Conservation (phyloP, 2,329 filamentous ascomycete genomes). For the Cladosporium cucumerinum region DNA sequence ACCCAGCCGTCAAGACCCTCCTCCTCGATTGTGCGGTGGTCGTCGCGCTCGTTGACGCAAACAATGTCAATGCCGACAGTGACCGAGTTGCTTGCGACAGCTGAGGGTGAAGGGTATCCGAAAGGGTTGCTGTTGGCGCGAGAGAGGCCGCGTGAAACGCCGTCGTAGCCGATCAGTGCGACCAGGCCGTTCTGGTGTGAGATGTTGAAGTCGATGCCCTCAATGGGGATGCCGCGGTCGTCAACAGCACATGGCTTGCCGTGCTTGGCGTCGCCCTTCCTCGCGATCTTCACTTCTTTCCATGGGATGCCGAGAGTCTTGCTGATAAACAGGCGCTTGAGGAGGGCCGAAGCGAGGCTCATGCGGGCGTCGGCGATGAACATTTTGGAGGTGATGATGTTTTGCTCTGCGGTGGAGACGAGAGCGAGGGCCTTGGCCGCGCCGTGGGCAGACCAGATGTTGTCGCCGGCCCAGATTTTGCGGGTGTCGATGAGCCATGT, state of each 20-base stretch:
- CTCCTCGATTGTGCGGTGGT: slow-evolving; percentile 56
- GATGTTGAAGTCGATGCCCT: slow-evolving; percentile 66
- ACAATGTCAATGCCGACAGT: slow-evolving; percentile 74
- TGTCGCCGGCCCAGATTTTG: slow-evolving; percentile 45
- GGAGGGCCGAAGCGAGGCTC: slow-evolving; percentile 66
- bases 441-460: slow-evolving; percentile 41
- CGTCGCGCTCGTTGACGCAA: slow-evolving; percentile 65
- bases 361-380: slow-evolving; percentile 64
- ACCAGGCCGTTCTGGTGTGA: slow-evolving; percentile 76
- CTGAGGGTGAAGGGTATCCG: slow-evolving; percentile 26
- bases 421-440: slow-evolving; percentile 43
- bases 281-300: slow-evolving; percentile 55
- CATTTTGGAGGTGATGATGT: slow-evolving; percentile 54
- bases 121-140: slow-evolving; percentile 27
- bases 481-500: slow-evolving; percentile 52
- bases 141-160: slow-evolving; percentile 23
- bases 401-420: slow-evolving; percentile 52
- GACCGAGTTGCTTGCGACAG: slow-evolving; percentile 31
- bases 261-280: slow-evolving; percentile 50
- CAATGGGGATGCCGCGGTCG: slow-evolving; percentile 38
- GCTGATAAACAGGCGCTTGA: slow-evolving; percentile 69
- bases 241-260: slow-evolving; percentile 51
- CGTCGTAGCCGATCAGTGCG: slow-evolving; percentile 56
- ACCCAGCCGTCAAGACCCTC: slow-evolving; percentile 66
- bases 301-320: slow-evolving; percentile 59